These are phyloP conservation scores for Cyclospora cayetanensis DNA, from an alignment of 169 alveolate genomes.

Conservation along the genomic window DNA sequence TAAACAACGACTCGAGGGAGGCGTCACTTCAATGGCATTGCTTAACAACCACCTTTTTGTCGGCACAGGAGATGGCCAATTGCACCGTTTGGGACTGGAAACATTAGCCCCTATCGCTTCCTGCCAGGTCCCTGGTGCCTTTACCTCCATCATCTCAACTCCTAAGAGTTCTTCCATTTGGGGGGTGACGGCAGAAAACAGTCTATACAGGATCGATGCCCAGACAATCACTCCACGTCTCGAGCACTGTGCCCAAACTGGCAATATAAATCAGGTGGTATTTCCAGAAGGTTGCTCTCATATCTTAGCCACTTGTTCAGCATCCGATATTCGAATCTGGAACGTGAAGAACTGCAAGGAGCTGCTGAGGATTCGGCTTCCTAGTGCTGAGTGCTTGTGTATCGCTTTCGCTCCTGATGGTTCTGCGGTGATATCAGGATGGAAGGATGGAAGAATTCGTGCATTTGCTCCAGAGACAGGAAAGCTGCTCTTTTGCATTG, in stretches of 20 bases:
- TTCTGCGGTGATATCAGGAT: slow-evolving; percentile 38
- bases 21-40: slow-evolving; percentile 86
- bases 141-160: slow-evolving; percentile 88
- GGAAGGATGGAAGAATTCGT: slow-evolving; percentile 84
- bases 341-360: slow-evolving; percentile 88
- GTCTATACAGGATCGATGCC: slow-evolving; percentile 91
- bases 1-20: slow-evolving; percentile 85
- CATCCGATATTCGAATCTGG: slow-evolving; percentile 93
- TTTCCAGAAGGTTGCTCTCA: slow-evolving; percentile 73
- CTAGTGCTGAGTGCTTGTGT: slow-evolving; percentile 90
- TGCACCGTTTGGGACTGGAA: slow-evolving; percentile 84
- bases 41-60: slow-evolving; percentile 88
- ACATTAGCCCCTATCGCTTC: slow-evolving; percentile 71
- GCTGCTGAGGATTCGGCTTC: slow-evolving; percentile 90
- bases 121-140: slow-evolving; percentile 89
- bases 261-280: slow-evolving; percentile 80
- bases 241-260: slow-evolving; percentile 91
- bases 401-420: slow-evolving; percentile 74
- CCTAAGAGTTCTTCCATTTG: slow-evolving; percentile 90
- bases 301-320: slow-evolving; percentile 91
- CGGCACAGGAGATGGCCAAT: slow-evolving; percentile 93
- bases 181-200: slow-evolving; percentile 88
- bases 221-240: slow-evolving; percentile 90
- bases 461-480: slow-evolving; percentile 94
- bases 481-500: slow-evolving; percentile 86